These are phyloP conservation scores for Dioscorea dumetorum DNA, from an alignment of 106 monocot species.

Conservation along the genomic window DNA sequence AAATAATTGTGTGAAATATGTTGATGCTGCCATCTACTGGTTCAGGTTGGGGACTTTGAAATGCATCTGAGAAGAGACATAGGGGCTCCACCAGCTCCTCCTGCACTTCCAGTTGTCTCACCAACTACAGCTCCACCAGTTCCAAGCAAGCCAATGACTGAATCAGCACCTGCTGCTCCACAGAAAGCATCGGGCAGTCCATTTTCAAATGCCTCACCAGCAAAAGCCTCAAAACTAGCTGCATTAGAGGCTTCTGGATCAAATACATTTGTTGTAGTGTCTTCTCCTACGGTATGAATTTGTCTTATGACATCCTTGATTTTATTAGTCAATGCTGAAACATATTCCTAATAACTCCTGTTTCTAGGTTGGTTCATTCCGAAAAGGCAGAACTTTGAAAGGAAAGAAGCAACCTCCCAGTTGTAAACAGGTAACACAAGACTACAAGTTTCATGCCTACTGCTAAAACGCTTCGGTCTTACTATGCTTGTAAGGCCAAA, in stretches of 20 bases:
- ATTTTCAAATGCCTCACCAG: conserved; percentile 47
- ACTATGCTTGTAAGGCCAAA: too few species aligned
- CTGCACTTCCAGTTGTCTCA: conserved; percentile 38
- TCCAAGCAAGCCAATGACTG: conserved; percentile 61
- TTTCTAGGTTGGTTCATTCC: conserved; percentile 72
- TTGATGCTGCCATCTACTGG: too few species aligned
- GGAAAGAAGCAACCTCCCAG: conserved; percentile 68
- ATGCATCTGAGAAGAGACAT: conserved; percentile 78
- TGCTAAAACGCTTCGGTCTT: too few species aligned
- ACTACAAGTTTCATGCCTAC: too few species aligned
- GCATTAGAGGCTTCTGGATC: conserved; percentile 48
- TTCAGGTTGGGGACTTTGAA: conserved; percentile 80
- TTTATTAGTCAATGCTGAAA: too few species aligned
- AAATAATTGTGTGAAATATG: too few species aligned
- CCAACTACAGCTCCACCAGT: conserved; percentile 67
- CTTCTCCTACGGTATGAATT: conserved; percentile 68
- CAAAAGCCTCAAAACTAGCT: conserved; percentile 59
- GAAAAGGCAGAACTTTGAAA: conserved; percentile 50
- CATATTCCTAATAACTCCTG: too few species aligned
- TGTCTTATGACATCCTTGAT: too few species aligned
- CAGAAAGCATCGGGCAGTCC: conserved; percentile 26
- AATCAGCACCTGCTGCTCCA: conserved; percentile 25
- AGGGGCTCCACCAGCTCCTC: conserved; percentile 16
- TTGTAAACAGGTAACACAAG: conserved; percentile 65
- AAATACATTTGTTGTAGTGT: conserved; percentile 56